Evolutionary conservation across 1,284 basidiomycete species (phyloP).

Genomic region (Heterobasidion annosum): DNA sequence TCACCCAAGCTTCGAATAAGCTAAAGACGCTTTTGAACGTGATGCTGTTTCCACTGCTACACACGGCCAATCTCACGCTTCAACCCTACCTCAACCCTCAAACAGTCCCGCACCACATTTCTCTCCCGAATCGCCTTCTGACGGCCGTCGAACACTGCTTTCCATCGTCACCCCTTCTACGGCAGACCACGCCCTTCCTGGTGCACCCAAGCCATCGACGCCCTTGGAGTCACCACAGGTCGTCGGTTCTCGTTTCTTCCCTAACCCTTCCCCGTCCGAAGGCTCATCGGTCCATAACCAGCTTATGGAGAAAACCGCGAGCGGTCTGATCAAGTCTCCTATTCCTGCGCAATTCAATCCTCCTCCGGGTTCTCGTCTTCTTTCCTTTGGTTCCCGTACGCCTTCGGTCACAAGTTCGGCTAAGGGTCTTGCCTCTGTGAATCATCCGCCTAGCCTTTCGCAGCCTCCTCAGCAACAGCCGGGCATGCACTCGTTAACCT

Average conservation of each 20-base stretch:
- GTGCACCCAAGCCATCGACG: conserved; percentile 13
- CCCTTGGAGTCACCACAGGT: conserved; percentile 20
- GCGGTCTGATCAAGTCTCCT: conserved; percentile 13
- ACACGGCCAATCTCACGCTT: too few species aligned
- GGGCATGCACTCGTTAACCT: background rate
- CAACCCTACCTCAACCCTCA: too few species aligned
- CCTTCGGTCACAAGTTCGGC: conserved; percentile 11
- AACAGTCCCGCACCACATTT: background rate
- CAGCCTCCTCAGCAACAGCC: background rate
- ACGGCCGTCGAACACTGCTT: background rate
- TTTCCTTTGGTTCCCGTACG: conserved; percentile 54
- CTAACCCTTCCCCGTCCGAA: conserved; percentile 20
- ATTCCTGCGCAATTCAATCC: conserved; percentile 43
- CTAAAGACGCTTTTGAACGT: too few species aligned
- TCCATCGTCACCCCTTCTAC: background rate
- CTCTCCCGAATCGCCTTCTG: background rate
- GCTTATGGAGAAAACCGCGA: conserved; percentile 9
- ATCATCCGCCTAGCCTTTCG: background rate
- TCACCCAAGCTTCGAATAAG: too few species aligned
- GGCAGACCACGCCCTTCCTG: background rate
- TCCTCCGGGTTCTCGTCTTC: conserved; percentile 60
- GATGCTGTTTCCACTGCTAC: too few species aligned
- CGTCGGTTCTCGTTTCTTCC: conserved; percentile 26
- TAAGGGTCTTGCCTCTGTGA: conserved; percentile 2
- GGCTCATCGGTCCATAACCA: conserved; percentile 10